Conservation (phyloP, 805 yeast species). For the Komagataella pseudopastoris region DNA sequence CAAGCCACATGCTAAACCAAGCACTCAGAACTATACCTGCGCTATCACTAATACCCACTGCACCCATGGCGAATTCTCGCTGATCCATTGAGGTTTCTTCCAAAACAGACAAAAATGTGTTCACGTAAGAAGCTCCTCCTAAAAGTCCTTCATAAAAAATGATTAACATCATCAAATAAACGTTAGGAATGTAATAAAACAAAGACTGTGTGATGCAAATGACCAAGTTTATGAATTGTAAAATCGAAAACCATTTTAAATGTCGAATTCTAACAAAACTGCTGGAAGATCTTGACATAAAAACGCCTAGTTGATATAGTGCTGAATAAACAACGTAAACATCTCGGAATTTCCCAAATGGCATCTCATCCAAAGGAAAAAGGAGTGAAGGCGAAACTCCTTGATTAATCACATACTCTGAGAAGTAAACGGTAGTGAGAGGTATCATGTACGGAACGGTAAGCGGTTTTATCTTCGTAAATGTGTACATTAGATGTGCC, state of each 20-base stretch:
- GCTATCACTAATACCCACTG: conserved; percentile 75
- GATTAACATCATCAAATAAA: conserved; percentile 48
- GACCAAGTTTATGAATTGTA: conserved; percentile 55
- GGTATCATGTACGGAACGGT: conserved; percentile 72
- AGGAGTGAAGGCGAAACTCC: conserved; percentile 82
- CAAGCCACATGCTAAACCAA: conserved; percentile 57
- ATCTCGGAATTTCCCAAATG: conserved; percentile 64
- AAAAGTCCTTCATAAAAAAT: conserved; percentile 80
- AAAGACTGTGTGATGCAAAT: conserved; percentile 54
- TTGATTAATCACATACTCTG: conserved; percentile 85
- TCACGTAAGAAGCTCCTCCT: conserved; percentile 86
- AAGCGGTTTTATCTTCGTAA: conserved; percentile 25
- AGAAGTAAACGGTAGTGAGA: conserved; percentile 64
- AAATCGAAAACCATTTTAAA: conserved; percentile 45
- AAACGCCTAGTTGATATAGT: conserved; percentile 84
- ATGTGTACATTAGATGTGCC: conserved; percentile 13
- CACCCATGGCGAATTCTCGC: conserved; percentile 71
- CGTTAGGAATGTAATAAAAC: conserved; percentile 37
- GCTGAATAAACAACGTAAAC: conserved; percentile 87
- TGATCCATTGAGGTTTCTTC: conserved; percentile 37
- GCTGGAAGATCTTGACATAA: conserved; percentile 79
- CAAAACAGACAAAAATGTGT: conserved; percentile 69
- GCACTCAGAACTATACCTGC: conserved; percentile 82
- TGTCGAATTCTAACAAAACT: conserved; percentile 42
- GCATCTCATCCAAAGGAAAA: conserved; percentile 59